Conservation (phyloP, 2,329 filamentous ascomycete species). For the Hypomyces perniciosus region DNA sequence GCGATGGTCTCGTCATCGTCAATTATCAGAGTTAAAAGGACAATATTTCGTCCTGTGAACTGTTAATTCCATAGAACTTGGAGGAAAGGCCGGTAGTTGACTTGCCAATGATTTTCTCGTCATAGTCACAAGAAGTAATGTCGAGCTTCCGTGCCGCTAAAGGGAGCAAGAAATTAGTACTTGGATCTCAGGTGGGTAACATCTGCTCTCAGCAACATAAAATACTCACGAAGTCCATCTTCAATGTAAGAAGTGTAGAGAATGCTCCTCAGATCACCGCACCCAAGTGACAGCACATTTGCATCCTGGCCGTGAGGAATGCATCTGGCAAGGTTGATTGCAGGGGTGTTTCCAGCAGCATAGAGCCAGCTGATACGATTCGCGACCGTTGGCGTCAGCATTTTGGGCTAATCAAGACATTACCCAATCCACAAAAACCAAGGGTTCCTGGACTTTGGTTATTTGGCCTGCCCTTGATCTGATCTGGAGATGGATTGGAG, state of each 20-base stretch:
- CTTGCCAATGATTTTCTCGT: conserved; percentile 45
- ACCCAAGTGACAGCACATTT: conserved; percentile 47
- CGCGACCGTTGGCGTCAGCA: conserved; percentile 33
- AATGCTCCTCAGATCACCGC: conserved; percentile 51
- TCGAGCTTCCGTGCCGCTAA: conserved; percentile 39
- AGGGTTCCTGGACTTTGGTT: no score
- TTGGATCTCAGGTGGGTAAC: not conserved
- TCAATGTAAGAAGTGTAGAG: conserved; percentile 47
- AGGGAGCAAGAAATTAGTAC: not conserved
- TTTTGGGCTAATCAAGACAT: conserved; percentile 12
- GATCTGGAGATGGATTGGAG: not conserved
- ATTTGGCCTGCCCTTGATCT: not conserved
- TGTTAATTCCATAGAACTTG: not conserved
- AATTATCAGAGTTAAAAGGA: conserved; percentile 46
- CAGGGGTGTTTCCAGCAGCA: conserved; percentile 50
- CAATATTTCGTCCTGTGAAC: conserved; percentile 45
- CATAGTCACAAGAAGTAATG: conserved; percentile 51
- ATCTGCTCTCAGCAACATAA: no score
- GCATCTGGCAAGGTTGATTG: conserved; percentile 41
- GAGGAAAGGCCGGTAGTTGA: not conserved
- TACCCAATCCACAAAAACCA: conserved; percentile 3
- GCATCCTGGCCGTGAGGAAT: conserved; percentile 45
- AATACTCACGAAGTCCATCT: conserved; percentile 29
- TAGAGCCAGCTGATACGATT: conserved; percentile 33
- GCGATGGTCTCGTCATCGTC: conserved; percentile 29